These are phyloP conservation scores for Pelargonium citronellum DNA, from an alignment of 441 rosid species.

Conservation along the genomic window DNA sequence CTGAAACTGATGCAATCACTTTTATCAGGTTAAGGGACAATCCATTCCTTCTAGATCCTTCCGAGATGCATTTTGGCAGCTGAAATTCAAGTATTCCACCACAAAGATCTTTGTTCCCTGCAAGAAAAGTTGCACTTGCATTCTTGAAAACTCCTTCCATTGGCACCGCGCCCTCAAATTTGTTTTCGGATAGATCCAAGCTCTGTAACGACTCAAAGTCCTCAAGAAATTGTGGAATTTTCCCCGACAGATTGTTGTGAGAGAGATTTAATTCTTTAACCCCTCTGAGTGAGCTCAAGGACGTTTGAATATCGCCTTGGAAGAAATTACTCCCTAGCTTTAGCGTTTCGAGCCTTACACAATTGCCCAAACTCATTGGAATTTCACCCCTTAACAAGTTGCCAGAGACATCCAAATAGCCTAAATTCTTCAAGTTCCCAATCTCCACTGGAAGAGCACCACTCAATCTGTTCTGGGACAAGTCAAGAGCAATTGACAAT, in stretches of 20 bases:
- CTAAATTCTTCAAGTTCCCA: constrained; percentile 7
- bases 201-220: background rate
- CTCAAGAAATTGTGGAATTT: constrained; percentile 19
- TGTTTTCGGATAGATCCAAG: constrained; percentile 23
- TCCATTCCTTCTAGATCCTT: background rate
- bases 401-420: background rate
- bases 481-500: background rate
- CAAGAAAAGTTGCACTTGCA: background rate
- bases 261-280: constrained; percentile 20
- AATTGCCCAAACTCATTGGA: constrained; percentile 18
- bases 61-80: constrained; percentile 15
- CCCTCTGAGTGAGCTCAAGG: constrained; percentile 19
- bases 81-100: constrained; percentile 25
- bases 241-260: constrained; percentile 21
- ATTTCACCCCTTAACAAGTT: constrained; percentile 22
- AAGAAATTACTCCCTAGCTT: constrained; percentile 25
- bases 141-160: constrained; percentile 15
- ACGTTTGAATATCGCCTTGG: constrained; percentile 20
- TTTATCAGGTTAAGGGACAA: background rate
- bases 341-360: constrained; percentile 16
- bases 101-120: constrained; percentile 23
- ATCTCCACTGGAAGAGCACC: constrained; percentile 19
- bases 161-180: constrained; percentile 23
- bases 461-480: background rate
- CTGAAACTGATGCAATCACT: background rate